Percentiles rank a stretch among this genome's conserved stretches.
Conservation (phyloP, 1,139 yeast species). For the Yamadazyma oceani region DNA sequence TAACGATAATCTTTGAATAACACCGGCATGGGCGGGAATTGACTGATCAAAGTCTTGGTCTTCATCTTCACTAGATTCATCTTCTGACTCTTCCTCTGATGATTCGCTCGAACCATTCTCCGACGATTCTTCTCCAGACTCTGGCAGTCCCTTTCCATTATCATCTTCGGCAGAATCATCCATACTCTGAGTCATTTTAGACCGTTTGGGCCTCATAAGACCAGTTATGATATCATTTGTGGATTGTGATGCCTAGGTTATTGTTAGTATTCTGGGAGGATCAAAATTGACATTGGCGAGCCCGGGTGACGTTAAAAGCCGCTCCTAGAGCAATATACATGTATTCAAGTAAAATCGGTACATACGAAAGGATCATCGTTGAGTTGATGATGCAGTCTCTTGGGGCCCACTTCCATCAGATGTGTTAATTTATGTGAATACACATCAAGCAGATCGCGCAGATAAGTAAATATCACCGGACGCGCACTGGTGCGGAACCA, state of each 20-base stretch:
- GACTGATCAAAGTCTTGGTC: background rate
- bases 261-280: constrained; percentile 3
- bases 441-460: no score
- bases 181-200: constrained; percentile 5
- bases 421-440: no score
- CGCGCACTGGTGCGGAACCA: no score
- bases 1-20: constrained; percentile 55
- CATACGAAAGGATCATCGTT: constrained; percentile 2
- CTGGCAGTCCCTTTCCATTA: no score
- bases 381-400: constrained; percentile 1
- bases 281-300: no score
- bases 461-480: no score
- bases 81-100: constrained; percentile 1
- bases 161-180: background rate
- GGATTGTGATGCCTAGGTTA: constrained; percentile 1
- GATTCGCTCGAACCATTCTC: no score
- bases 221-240: constrained; percentile 2
- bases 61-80: constrained; percentile 1
- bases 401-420: background rate
- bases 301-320: no score
- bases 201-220: constrained; percentile 3
- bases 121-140: no score
- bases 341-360: no score
- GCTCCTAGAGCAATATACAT: no score
- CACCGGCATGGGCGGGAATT: constrained; percentile 39